phyloP scores from a whole-genome alignment of 208 protist genomes.

The Trypanosoma melophagium region DNA sequence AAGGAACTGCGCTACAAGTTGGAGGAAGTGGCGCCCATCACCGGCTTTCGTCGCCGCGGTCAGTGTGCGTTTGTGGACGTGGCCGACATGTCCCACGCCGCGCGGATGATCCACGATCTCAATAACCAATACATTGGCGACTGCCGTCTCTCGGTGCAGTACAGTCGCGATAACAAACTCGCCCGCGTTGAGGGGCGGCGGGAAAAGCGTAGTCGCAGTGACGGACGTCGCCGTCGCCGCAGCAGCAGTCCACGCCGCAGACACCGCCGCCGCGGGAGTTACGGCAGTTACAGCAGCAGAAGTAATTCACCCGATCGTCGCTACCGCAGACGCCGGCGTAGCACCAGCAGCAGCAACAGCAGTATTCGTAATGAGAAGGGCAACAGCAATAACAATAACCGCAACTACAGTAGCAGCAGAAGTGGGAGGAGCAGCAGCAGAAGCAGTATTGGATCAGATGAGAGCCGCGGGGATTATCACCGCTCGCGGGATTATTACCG shows the following conservation, averaged over 20 bases:
- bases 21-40: constrained; percentile 43
- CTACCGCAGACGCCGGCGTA: constrained; percentile 27
- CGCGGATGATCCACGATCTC: constrained; percentile 38
- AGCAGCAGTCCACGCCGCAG: constrained; percentile 16
- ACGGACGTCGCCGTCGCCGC: background rate
- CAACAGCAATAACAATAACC: background rate
- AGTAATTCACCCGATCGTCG: background rate
- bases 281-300: constrained; percentile 3
- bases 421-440: no score
- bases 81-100: constrained; percentile 28
- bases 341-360: constrained; percentile 33
- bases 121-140: constrained; percentile 53
- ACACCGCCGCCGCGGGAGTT: constrained; percentile 11
- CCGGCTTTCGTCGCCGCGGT: constrained; percentile 49
- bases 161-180: constrained; percentile 39
- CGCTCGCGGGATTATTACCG: constrained; percentile 23
- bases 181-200: constrained; percentile 19
- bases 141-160: constrained; percentile 55
- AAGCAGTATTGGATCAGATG: background rate
- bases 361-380: background rate
- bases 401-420: background rate
- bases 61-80: constrained; percentile 66
- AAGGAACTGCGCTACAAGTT: constrained; percentile 33
- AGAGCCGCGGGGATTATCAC: constrained; percentile 12
- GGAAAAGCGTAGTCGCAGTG: constrained; percentile 19